Evolutionary conservation across 495 filamentous ascomycete species (phyloP), one percentile per base, ranked within the genome.

Genomic region (Penicillium tannophilum): DNA sequence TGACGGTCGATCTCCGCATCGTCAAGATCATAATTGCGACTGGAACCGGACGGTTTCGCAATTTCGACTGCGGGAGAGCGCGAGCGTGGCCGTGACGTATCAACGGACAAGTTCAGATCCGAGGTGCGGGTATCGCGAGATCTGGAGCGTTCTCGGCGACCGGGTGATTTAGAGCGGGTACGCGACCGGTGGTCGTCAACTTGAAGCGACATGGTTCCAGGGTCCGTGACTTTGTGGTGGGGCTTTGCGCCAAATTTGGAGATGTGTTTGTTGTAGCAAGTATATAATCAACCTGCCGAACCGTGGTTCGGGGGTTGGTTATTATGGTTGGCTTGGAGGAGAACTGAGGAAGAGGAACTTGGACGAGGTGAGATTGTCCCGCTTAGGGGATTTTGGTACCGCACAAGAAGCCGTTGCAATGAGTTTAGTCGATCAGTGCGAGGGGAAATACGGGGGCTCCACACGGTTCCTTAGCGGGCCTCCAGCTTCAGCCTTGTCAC

Each of bases 101-200:
- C 75, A 8, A 76, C 73, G 11, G 68, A 24, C 14, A 30, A n/a
- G 26, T 49, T 28, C 43, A 46, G 46, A 16, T 49, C 46, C 7
- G 46, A 17, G 0, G 26, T 56, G 53, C 76, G 73, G 48, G 57
- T 69, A 63, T 82, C 78, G 68, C 80, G 79, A 65, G 78, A 82
- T 55, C 74, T 72, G 45, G 81, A 80, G 51, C 78, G 79, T 35
- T 80, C 79, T 47, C 72, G 70, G 52, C 76, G 76, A 55, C 77
- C 72, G 35, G 84, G 83, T 12, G 86, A 88, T 50, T 80, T 86
- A 63, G 83, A 85, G 55, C 85, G 83, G 52, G 76, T 82, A 58
- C 84, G 82, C 59, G 82, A 84, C 63, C 82, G 80, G 72, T 78
- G 72, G 64, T 86, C 79, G 62, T 82, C 75, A 56, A 85, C 82